A percentile compares a stretch with the other conserved stretches of the same genome.
Conservation (phyloP, 257 asterid species). For the Mentha longifolia region DNA sequence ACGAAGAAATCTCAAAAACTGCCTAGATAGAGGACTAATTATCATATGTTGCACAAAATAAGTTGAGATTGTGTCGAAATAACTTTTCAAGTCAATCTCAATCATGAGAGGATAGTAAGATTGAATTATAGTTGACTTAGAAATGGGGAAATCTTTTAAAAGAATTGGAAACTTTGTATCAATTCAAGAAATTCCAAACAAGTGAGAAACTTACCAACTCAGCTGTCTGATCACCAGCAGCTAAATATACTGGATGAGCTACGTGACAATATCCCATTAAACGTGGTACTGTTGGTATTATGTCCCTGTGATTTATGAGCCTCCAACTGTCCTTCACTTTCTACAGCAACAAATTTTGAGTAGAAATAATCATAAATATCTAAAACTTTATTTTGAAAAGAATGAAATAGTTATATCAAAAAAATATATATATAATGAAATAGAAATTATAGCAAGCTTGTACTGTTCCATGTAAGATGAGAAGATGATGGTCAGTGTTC, state of each 20-base stretch:
- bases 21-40: neutral
- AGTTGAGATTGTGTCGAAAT: neutral
- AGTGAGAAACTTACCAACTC: conserved; percentile 47
- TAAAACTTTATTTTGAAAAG: conserved; percentile 4
- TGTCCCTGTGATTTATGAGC: conserved; percentile 94
- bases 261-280: conserved; percentile 99
- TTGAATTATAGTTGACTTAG: neutral
- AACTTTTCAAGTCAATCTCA: neutral
- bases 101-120: neutral
- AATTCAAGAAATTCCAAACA: conserved; percentile 13
- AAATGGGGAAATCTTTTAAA: neutral
- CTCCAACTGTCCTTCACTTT: conserved; percentile 94
- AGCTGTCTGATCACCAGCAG: conserved; percentile 57
- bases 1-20: neutral
- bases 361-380: no score
- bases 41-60: neutral
- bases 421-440: no score
- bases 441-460: neutral
- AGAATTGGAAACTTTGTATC: neutral
- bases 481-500: neutral
- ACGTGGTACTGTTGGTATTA: conserved; percentile 97
- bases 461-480: neutral
- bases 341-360: conserved; percentile 43
- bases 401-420: conserved; percentile 1
- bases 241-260: conserved; percentile 92